phyloP scores from a whole-genome alignment of 441 rosid genomes.

The Adansonia grandidieri region DNA sequence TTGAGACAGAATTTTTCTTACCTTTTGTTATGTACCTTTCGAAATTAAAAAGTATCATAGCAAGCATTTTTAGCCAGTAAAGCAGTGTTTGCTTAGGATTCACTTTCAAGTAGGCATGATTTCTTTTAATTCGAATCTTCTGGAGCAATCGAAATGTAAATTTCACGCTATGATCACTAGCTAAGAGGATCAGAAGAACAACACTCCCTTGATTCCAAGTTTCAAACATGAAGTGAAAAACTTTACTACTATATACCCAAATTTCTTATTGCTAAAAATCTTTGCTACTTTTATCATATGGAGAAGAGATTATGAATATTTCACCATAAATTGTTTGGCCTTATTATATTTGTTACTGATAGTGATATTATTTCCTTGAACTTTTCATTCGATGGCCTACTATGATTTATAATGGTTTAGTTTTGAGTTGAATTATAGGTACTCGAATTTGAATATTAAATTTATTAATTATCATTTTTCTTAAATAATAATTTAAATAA shows the following conservation, averaged over 20 bases:
- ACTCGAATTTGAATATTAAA: too few relatives aligned
- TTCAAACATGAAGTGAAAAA: neutral
- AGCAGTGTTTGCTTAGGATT: slow-evolving; percentile 2
- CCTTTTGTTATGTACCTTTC: slow-evolving; percentile 6
- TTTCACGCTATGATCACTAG: neutral
- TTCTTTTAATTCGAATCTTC: neutral
- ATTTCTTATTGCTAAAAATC: neutral
- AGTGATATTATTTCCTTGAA: neutral
- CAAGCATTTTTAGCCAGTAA: neutral
- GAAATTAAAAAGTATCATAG: neutral
- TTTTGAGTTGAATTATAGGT: neutral
- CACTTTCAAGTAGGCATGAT: neutral
- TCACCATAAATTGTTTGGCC: neutral
- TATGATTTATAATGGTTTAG: neutral
- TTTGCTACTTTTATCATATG: neutral
- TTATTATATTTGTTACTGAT: neutral
- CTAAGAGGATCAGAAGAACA: neutral
- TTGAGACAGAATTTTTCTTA: slow-evolving; percentile 18
- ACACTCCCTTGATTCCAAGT: neutral
- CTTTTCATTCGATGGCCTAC: neutral
- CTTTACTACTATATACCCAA: neutral
- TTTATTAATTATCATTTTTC: too few relatives aligned
- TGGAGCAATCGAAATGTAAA: neutral
- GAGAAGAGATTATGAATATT: neutral
- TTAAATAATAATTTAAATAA: too few relatives aligned